phyloP scores from a whole-genome alignment of 2,329 filamentous ascomycete species.

The Xylaria sp. region DNA sequence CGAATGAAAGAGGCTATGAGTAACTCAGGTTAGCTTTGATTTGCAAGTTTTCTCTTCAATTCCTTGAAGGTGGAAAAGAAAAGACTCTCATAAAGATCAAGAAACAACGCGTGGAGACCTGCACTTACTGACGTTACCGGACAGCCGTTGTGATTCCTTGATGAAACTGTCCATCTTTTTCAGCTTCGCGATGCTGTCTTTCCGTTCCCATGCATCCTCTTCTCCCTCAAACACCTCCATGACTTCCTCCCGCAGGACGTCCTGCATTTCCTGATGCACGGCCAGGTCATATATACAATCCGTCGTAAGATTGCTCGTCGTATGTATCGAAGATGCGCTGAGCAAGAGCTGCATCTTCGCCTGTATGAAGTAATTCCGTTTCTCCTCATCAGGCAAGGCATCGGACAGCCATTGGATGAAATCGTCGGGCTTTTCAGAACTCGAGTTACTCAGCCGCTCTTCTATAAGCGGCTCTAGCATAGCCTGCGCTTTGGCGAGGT shows the following conservation, averaged over 20 bases:
- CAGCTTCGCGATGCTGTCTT: constrained; percentile 52
- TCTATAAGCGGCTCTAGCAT: constrained; percentile 60
- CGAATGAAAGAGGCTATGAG: constrained; percentile 58
- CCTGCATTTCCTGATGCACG: constrained; percentile 60
- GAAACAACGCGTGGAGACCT: neutral
- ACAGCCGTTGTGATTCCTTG: constrained; percentile 52
- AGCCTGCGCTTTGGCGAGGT: constrained; percentile 56
- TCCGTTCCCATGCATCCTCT: constrained; percentile 51
- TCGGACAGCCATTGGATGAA: constrained; percentile 62
- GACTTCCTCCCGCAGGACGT: constrained; percentile 64
- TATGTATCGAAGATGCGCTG: constrained; percentile 64
- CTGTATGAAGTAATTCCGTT: constrained; percentile 53
- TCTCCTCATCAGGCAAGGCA: constrained; percentile 51
- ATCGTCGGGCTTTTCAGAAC: constrained; percentile 57
- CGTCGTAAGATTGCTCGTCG: constrained; percentile 58
- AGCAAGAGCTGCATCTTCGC: constrained; percentile 56
- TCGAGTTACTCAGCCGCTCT: constrained; percentile 56
- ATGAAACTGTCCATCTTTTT: constrained; percentile 57
- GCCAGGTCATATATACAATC: constrained; percentile 65
- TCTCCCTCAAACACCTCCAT: constrained; percentile 52
- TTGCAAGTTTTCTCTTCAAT: neutral
- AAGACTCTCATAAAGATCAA: neutral
- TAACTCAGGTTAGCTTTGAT: constrained; percentile 24
- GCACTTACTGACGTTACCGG: constrained; percentile 53
- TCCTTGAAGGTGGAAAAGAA: too few relatives aligned